Evolutionary conservation across 2,329 filamentous ascomycete species (phyloP).

Genomic region (Xenosphaeropsis pyriputrescens): DNA sequence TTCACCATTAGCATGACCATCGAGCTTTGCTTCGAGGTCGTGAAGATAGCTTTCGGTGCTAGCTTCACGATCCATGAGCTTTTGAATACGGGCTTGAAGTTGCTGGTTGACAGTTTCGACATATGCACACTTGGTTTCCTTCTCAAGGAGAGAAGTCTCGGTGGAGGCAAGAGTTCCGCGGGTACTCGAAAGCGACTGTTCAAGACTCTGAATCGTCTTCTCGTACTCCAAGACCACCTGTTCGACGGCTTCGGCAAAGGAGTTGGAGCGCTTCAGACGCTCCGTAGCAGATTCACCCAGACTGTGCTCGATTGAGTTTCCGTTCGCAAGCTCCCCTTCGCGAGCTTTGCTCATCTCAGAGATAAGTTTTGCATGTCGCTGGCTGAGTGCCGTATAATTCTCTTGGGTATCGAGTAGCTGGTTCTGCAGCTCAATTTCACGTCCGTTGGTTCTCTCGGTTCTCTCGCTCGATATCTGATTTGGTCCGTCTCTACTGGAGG

Average conservation of each 20-base stretch:
- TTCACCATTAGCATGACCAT: slow-evolving; percentile 80
- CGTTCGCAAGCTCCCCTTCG: slow-evolving; percentile 49
- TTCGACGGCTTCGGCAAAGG: slow-evolving; percentile 89
- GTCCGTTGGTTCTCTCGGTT: slow-evolving; percentile 65
- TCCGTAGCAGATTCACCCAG: slow-evolving; percentile 71
- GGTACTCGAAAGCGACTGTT: slow-evolving; percentile 82
- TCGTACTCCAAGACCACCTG: slow-evolving; percentile 96
- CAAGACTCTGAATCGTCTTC: slow-evolving; percentile 90
- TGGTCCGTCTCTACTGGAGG: slow-evolving; percentile 46
- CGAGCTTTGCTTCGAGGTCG: slow-evolving; percentile 79
- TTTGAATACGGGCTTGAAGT: slow-evolving; percentile 79
- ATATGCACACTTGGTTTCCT: slow-evolving; percentile 86
- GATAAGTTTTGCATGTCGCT: slow-evolving; percentile 90
- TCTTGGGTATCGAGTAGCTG: slow-evolving; percentile 87
- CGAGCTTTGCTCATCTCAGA: slow-evolving; percentile 81
- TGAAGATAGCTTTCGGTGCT: slow-evolving; percentile 89
- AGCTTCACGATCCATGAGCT: slow-evolving; percentile 78
- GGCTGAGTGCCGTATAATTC: slow-evolving; percentile 81
- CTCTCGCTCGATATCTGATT: slow-evolving; percentile 48
- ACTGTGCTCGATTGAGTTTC: slow-evolving; percentile 41
- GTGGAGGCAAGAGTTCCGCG: slow-evolving; percentile 68
- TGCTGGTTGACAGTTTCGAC: slow-evolving; percentile 85
- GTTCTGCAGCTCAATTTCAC: slow-evolving; percentile 83
- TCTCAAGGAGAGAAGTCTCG: slow-evolving; percentile 79
- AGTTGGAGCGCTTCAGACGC: slow-evolving; percentile 84